Evolutionary conservation across 306 rosid genomes (phyloP).

Genomic region (Canavalia gladiata): DNA sequence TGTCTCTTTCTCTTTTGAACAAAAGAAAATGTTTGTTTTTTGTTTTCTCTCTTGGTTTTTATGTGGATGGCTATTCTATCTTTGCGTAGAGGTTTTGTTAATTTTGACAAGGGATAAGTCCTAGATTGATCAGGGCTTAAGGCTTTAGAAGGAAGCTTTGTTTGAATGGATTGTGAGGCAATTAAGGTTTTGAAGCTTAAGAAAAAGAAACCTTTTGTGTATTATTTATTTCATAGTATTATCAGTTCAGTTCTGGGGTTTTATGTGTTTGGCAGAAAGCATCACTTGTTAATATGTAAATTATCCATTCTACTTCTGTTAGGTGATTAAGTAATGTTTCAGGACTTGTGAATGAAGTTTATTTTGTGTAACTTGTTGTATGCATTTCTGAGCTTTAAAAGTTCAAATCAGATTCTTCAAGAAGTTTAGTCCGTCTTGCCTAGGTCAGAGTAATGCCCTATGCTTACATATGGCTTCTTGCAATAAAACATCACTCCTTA

Average conservation of each 20-base stretch:
- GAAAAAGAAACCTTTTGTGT: background rate
- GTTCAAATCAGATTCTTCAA: background rate
- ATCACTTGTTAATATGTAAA: background rate
- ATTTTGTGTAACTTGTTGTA: conserved; percentile 18
- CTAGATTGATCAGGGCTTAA: background rate
- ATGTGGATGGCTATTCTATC: background rate
- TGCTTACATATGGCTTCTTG: background rate
- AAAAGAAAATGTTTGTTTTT: background rate
- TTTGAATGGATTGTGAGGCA: conserved; percentile 24
- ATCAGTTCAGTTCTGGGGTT: background rate
- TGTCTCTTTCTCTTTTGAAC: background rate
- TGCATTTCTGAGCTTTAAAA: background rate
- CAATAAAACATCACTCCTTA: too few relatives aligned
- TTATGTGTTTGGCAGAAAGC: conserved; percentile 11
- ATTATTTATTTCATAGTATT: background rate
- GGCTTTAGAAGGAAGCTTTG: background rate
- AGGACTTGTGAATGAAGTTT: background rate
- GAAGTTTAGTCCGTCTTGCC: conserved; percentile 6
- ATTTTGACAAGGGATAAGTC: conserved; percentile 46
- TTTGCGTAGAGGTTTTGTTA: conserved; percentile 44
- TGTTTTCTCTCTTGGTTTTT: background rate
- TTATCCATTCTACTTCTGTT: background rate
- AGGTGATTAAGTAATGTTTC: background rate
- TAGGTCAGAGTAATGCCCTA: background rate
- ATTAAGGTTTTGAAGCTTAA: background rate